Base-by-base conservation (phyloP, 2,329 filamentous ascomycete genomes). In the Chalaropsis thielavioides region DNA sequence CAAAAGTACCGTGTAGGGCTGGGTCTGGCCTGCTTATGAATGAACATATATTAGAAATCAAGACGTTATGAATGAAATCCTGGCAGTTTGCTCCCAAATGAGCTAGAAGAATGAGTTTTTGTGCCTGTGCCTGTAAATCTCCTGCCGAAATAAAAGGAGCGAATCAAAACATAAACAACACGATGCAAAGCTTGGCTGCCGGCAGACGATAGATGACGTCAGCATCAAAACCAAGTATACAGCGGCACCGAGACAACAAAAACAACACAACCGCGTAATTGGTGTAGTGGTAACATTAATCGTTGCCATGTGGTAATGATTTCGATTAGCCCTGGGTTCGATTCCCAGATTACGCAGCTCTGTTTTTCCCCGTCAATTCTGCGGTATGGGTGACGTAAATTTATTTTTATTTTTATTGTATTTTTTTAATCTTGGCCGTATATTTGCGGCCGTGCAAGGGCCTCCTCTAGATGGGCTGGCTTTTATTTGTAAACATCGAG, bases 251-350 rank as follows among this genome's bases (percentile, higher is more conserved):
- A 11, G 2, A 49, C 22, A 49, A 19, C n/a, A 11, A 49, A 13
- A 11, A 24, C 11, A 22, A 22, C 13, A 13, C 44, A 6, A 49
- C 35, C 35, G 44, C 44, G 46, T 51, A 51, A 51, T 51, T 51
- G 46, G 46, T 51, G 46, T 51, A 51, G 46, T 51, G 46, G 46
- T 51, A 51, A 51, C 46, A 51, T 51, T 51, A 51, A 51, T 51
- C 46, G 46, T 51, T 51, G 46, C 46, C 46, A 51, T 51, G 19
- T 11, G 19, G 46, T 24, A 51, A 51, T 51, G 46, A 51, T 51
- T 51, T 51, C 46, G 46, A 51, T 51, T 51, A 51, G 46, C 46
- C 46, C 46, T 51, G 46, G 46, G 46, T 51, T 51, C 46, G 46
- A 51, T 51, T 51, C 46, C 46, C 46, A 51, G 46, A 51, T 51